These are phyloP conservation scores for Setaria viridis DNA, from an alignment of 202 grass and related monocot species.

Conservation along the genomic window DNA sequence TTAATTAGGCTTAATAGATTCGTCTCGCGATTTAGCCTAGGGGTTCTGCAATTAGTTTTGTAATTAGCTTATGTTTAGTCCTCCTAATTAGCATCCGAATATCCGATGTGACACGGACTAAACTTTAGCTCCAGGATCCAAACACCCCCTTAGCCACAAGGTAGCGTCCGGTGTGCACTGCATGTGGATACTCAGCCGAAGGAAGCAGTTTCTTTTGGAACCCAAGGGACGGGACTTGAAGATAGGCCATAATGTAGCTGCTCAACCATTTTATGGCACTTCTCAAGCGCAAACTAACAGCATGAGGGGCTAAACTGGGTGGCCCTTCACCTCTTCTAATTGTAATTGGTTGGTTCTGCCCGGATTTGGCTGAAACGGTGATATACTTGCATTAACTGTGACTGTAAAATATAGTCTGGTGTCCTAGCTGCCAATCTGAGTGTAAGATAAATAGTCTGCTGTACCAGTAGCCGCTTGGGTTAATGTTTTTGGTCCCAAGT, in stretches of 20 bases:
- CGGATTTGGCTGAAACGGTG: neutral
- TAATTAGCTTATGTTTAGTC: no score
- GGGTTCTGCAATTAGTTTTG: no score
- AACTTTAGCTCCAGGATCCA: no score
- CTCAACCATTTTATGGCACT: neutral
- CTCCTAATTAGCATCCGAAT: no score
- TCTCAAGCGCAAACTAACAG: constrained; percentile 31
- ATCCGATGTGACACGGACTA: no score
- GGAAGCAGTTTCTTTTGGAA: constrained; percentile 51
- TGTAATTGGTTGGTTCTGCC: constrained; percentile 19
- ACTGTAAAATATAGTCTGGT: constrained; percentile 38
- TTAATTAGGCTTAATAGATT: no score
- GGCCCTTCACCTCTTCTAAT: constrained; percentile 13
- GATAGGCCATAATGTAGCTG: neutral
- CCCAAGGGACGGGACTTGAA: constrained; percentile 33
- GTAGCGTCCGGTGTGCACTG: no score
- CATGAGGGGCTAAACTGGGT: constrained; percentile 5
- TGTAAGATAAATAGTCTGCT: constrained; percentile 3
- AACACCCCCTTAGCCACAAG: no score
- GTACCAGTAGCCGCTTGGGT: neutral
- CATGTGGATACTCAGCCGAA: constrained; percentile 52
- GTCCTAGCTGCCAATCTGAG: neutral
- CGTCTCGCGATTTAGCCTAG: no score
- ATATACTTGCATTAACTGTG: constrained; percentile 8
- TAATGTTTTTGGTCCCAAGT: neutral